Percentiles rank a stretch among this genome's conserved stretches.
Conservation (phyloP, 768 basidiomycete species). For the Wakefieldia striispora region DNA sequence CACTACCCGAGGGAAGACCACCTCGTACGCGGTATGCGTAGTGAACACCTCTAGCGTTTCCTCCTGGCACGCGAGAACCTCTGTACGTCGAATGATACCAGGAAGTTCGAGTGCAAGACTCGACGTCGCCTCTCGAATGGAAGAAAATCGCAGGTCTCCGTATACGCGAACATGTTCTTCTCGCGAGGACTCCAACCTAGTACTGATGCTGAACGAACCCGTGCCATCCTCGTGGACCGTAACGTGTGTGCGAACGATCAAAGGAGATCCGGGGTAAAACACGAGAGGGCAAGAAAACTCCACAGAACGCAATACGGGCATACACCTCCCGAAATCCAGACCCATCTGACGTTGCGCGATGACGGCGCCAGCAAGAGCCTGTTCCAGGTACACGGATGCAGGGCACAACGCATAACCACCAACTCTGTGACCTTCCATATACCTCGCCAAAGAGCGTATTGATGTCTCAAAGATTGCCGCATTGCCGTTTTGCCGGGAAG, state of each 20-base stretch:
- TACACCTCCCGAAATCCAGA: slow-evolving; percentile 31
- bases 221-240: slow-evolving; percentile 33
- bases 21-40: slow-evolving; percentile 56
- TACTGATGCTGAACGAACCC: slow-evolving; percentile 48
- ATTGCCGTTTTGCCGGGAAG: slow-evolving; percentile 32
- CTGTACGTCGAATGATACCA: slow-evolving; percentile 33
- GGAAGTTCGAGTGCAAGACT: slow-evolving; percentile 41
- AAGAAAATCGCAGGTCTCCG: slow-evolving; percentile 45
- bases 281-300: slow-evolving; percentile 57
- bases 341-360: slow-evolving; percentile 35
- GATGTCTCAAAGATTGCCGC: slow-evolving; percentile 55
- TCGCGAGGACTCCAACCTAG: slow-evolving; percentile 31
- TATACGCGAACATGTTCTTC: slow-evolving; percentile 41
- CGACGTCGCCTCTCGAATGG: slow-evolving; percentile 27
- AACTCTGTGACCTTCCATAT: slow-evolving; percentile 59
- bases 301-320: slow-evolving; percentile 41
- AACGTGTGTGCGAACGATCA: slow-evolving; percentile 40
- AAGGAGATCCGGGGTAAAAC: slow-evolving; percentile 32
- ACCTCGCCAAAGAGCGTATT: slow-evolving; percentile 38
- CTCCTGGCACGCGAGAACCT: slow-evolving; percentile 27
- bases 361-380: slow-evolving; percentile 45
- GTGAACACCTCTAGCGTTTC: slow-evolving; percentile 46
- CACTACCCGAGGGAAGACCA: slow-evolving; percentile 69
- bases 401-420: slow-evolving; percentile 57
- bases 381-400: slow-evolving; percentile 63